Base-by-base conservation (phyloP, 176 grass and related monocot species). In the Themeda triandra region DNA sequence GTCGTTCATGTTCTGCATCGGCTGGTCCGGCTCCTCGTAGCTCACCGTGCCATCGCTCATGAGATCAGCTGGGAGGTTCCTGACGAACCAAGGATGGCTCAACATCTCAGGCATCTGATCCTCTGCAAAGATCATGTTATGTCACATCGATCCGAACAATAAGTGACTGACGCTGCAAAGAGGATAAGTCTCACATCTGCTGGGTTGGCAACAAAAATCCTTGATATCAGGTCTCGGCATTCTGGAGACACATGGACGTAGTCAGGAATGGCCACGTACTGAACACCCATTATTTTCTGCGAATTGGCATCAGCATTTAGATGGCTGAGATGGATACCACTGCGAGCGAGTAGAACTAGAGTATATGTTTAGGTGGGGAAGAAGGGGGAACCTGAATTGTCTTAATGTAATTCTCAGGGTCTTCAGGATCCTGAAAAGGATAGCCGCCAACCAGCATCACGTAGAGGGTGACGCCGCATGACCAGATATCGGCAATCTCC, bases 371-470 rank as follows among this genome's bases (percentile, higher is more conserved):
- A n/a, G n/a, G n/a, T n/a, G 68, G 48, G 18, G 53, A 17, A 23
- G 66, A 39, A 39, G 8, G 37, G 37, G 37, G 37, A 44, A 92
- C 94, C 83, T 89, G 88, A 85, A 96, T 83, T 48, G 88, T 93
- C 76, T 73, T 91, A 68, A 69, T 82, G 68, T 89, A 91, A 41
- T 96, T 91, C 78, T 87, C 93, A 4, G 88, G 94, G 18, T 93
- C 89, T 89, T 89, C 84, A 2, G 91, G 88, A 80, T 96, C 86
- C 62, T 93, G 84, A 11, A 93, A 96, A 80, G 94, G 94, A 82
- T 96, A 96, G 41, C 81, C 81, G 15, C 91, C 91, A n/a, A 96
- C 86, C 68, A 96, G 91, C 94, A 93, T 96, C 51, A 96, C 93
- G 68, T 93, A 96, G 21, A 93, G 86, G 19, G 94, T 93, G n/a